phyloP scores from a whole-genome alignment of 1,284 basidiomycete genomes.

The Trichosporon sp. region DNA sequence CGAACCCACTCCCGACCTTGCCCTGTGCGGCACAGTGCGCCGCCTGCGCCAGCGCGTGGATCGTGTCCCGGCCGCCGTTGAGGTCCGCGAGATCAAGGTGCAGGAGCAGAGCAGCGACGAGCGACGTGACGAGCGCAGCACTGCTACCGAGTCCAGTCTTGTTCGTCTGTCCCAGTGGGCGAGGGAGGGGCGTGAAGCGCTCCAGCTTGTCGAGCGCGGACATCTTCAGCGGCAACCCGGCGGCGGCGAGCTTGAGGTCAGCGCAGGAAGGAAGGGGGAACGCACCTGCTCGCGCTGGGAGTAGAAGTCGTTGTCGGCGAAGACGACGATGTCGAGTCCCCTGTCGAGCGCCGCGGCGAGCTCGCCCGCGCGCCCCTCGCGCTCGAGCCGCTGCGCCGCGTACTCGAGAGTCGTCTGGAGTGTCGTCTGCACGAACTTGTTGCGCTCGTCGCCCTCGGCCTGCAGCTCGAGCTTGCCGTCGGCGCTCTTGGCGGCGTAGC shows the following conservation, averaged over 20 bases:
- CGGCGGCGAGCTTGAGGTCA: slow-evolving; percentile 57
- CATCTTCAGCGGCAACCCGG: slow-evolving; percentile 56
- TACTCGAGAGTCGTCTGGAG: slow-evolving; percentile 70
- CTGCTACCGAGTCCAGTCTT: slow-evolving; percentile 79
- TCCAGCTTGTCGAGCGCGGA: slow-evolving; percentile 61
- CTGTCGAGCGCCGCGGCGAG: slow-evolving; percentile 41
- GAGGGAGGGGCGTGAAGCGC: slow-evolving; percentile 70
- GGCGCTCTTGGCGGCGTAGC: slow-evolving; percentile 56
- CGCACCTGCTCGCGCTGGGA: slow-evolving; percentile 80
- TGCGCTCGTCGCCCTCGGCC: slow-evolving; percentile 50
- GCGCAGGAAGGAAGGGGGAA: not conserved
- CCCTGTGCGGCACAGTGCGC: slow-evolving; percentile 96
- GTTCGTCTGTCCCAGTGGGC: slow-evolving; percentile 72
- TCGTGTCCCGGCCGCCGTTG: slow-evolving; percentile 52
- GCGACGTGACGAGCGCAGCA: not conserved
- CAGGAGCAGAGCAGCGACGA: slow-evolving; percentile 72
- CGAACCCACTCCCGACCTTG: slow-evolving; percentile 96
- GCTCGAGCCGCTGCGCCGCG: slow-evolving; percentile 53
- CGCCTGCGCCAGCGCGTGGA: slow-evolving; percentile 93
- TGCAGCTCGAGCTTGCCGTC: slow-evolving; percentile 14
- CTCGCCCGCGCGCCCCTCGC: slow-evolving; percentile 53
- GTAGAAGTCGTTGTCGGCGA: slow-evolving; percentile 97
- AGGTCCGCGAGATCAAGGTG: slow-evolving; percentile 64
- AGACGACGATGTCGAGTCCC: slow-evolving; percentile 67
- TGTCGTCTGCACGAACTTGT: slow-evolving; percentile 90